These are phyloP conservation scores for Boletus rubroflammeus DNA, from an alignment of 768 basidiomycete species.

Conservation along the genomic window DNA sequence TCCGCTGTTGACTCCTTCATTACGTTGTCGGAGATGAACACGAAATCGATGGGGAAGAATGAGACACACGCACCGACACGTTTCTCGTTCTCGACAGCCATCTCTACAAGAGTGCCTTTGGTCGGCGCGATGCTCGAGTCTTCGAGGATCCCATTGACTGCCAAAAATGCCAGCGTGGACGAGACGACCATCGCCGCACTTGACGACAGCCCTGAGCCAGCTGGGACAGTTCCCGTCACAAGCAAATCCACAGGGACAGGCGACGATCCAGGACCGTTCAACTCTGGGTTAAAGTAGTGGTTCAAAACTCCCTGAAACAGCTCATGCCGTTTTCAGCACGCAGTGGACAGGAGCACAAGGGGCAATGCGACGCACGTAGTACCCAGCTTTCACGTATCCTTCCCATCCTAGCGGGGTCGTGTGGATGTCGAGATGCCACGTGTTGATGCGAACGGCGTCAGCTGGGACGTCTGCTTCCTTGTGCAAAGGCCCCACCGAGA, in stretches of 20 bases:
- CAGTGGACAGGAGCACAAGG: background rate
- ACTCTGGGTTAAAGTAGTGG: conserved; percentile 44
- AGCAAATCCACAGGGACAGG: conserved; percentile 70
- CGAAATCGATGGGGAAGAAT: background rate
- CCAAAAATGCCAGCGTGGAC: conserved; percentile 76
- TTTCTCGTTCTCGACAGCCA: conserved; percentile 83
- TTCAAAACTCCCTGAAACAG: conserved; percentile 59
- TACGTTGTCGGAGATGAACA: background rate
- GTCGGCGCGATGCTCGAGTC: conserved; percentile 25
- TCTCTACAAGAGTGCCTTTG: conserved; percentile 70
- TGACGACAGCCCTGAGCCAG: conserved; percentile 83
- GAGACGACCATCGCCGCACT: conserved; percentile 91
- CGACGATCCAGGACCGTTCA: conserved; percentile 9
- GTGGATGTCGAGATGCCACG: conserved; percentile 71
- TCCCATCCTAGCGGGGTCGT: conserved; percentile 74
- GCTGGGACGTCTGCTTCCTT: conserved; percentile 30
- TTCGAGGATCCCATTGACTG: conserved; percentile 65
- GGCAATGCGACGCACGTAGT: conserved; percentile 51
- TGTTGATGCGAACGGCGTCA: conserved; percentile 39
- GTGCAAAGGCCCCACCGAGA: conserved; percentile 19
- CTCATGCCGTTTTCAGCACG: background rate
- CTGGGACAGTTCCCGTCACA: conserved; percentile 78
- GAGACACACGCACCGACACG: conserved; percentile 53
- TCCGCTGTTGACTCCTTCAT: conserved; percentile 66
- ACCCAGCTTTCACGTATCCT: conserved; percentile 84